phyloP scores from a whole-genome alignment of 2,329 filamentous ascomycete genomes.

The Nannizziopsis arthrosporioides region DNA sequence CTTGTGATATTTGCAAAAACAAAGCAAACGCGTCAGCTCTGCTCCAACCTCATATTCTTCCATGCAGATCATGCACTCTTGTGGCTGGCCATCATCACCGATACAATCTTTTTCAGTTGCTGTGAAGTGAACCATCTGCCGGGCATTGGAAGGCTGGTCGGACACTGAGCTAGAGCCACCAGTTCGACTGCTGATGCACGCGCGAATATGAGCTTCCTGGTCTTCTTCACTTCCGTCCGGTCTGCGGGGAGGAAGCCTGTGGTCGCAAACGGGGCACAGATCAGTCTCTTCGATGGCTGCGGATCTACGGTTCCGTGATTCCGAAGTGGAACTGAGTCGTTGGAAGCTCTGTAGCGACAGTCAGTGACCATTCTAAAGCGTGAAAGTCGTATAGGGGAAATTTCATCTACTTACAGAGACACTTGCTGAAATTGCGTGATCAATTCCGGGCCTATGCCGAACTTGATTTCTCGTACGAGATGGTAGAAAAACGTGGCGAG shows the following conservation, averaged over 20 bases:
- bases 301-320: conserved; percentile 14
- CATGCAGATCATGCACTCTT: conserved; percentile 54
- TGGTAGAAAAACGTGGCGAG: too few relatives aligned
- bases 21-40: conserved; percentile 49
- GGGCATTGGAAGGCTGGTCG: conserved; percentile 4
- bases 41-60: conserved; percentile 52
- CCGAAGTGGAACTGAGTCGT: conserved; percentile 13
- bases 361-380: too few relatives aligned
- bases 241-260: conserved; percentile 29
- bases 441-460: too few relatives aligned
- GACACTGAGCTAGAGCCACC: background rate
- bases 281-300: conserved; percentile 32
- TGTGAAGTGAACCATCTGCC: conserved; percentile 38
- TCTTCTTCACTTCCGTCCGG: conserved; percentile 29
- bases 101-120: conserved; percentile 55
- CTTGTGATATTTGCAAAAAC: conserved; percentile 53
- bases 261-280: conserved; percentile 38
- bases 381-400: too few relatives aligned
- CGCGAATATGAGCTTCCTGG: conserved; percentile 36
- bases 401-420: too few relatives aligned
- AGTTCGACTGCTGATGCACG: conserved; percentile 33
- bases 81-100: conserved; percentile 40
- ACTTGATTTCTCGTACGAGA: too few relatives aligned
- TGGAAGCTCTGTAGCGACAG: background rate
- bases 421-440: too few relatives aligned